These are phyloP conservation scores for Cladochytrium replicatum DNA, from an alignment of 192 early-diverging fungal species.

Conservation along the genomic window DNA sequence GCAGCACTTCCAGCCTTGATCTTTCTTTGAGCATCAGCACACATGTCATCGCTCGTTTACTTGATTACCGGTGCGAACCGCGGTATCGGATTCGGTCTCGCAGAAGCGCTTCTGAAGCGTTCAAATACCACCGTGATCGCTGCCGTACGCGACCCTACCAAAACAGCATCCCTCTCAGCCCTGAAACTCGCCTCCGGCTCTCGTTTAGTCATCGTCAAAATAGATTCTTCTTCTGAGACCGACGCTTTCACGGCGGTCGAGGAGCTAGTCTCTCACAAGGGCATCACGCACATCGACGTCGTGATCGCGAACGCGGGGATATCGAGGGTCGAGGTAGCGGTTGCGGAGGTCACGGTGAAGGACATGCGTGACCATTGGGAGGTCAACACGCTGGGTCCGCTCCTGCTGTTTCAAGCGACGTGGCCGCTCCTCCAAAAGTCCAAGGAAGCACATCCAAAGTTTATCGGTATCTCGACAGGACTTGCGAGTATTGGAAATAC, in stretches of 20 bases:
- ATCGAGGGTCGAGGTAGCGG: not conserved
- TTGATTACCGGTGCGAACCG: constrained; percentile 8
- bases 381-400: constrained; percentile 3
- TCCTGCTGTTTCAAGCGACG: not conserved
- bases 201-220: constrained; percentile 9
- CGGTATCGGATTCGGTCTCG: constrained; percentile 7
- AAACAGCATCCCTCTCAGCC: not conserved
- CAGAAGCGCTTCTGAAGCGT: not conserved
- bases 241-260: not conserved
- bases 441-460: not conserved
- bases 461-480: not conserved
- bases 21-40: no score
- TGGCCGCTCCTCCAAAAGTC: not conserved
- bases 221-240: constrained; percentile 2
- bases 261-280: no score
- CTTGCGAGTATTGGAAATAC: constrained; percentile 1
- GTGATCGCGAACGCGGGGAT: constrained; percentile 9
- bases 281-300: constrained; percentile 2
- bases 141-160: constrained; percentile 2
- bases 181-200: no score
- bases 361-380: not conserved
- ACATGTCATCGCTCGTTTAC: not conserved
- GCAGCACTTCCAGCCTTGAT: no score
- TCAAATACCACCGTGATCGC: constrained; percentile 8
- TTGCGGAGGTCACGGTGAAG: not conserved